Conservation (phyloP, 2,329 filamentous ascomycete genomes). For the Colletotrichum tanaceti region DNA sequence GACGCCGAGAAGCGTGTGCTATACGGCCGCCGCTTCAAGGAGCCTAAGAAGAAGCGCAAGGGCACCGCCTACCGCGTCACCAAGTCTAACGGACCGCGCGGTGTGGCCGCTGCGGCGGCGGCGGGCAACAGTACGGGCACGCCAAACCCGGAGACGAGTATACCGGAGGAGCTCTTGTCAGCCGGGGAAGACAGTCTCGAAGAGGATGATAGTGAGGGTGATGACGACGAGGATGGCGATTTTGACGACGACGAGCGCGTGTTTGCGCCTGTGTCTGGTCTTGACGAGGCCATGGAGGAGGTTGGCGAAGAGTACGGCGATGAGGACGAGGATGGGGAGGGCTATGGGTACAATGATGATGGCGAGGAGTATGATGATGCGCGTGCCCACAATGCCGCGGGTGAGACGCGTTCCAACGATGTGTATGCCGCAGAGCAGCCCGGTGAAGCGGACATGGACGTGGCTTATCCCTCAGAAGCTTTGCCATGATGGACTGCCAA, state of each 20-base stretch:
- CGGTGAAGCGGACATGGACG: slow-evolving; percentile 8
- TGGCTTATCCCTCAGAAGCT: slow-evolving; percentile 27
- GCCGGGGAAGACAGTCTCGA: slow-evolving; percentile 43
- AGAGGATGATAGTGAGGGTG: slow-evolving; percentile 49
- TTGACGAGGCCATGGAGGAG: slow-evolving; percentile 17
- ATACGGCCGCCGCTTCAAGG: slow-evolving; percentile 49
- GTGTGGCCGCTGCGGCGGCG: slow-evolving; percentile 30
- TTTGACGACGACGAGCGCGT: slow-evolving; percentile 39
- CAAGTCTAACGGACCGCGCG: slow-evolving; percentile 33
- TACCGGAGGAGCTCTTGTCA: slow-evolving; percentile 31
- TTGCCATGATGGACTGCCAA: slow-evolving; percentile 2
- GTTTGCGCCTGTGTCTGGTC: slow-evolving; percentile 20
- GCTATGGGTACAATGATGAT: slow-evolving; percentile 45
- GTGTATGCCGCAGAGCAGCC: background rate
- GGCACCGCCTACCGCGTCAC: slow-evolving; percentile 42
- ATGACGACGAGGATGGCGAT: slow-evolving; percentile 45
- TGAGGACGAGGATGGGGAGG: slow-evolving; percentile 43
- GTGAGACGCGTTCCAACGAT: slow-evolving; percentile 33
- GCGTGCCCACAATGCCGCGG: slow-evolving; percentile 45
- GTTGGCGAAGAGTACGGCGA: slow-evolving; percentile 39
- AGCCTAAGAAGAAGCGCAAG: slow-evolving; percentile 43
- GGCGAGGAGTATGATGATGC: slow-evolving; percentile 44
- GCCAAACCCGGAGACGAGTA: slow-evolving; percentile 10
- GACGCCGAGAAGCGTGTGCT: slow-evolving; percentile 51
- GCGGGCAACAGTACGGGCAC: slow-evolving; percentile 6